These are phyloP conservation scores for Elongisporangium anandrum DNA, from an alignment of 352 stramenopile genomes.

Conservation along the genomic window DNA sequence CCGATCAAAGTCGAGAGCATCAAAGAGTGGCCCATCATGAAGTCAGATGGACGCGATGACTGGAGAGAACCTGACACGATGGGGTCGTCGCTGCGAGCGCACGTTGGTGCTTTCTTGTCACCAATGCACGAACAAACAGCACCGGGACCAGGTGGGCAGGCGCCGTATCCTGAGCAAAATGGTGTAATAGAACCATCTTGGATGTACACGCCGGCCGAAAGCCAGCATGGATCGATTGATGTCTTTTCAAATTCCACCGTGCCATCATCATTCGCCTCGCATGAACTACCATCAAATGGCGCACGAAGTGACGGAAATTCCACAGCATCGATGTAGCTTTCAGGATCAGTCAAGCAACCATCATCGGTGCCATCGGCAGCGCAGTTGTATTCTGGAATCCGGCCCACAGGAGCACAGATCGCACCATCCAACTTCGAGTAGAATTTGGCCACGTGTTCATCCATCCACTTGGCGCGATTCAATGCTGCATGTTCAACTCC, in stretches of 20 bases:
- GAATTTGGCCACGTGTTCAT: constrained; percentile 28
- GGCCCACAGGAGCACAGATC: constrained; percentile 29
- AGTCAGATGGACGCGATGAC: not conserved
- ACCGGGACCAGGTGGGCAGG: constrained; percentile 53
- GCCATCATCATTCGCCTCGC: not conserved
- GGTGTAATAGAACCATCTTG: constrained; percentile 44
- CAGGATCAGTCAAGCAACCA: constrained; percentile 33
- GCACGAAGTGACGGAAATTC: constrained; percentile 35
- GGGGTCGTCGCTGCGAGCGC: constrained; percentile 31
- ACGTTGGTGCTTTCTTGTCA: constrained; percentile 26
- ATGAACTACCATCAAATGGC: constrained; percentile 15
- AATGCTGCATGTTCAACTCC: constrained; percentile 25
- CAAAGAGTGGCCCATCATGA: not conserved
- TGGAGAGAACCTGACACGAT: constrained; percentile 11
- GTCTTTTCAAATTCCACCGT: constrained; percentile 19
- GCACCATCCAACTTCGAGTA: constrained; percentile 28
- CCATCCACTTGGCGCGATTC: constrained; percentile 49
- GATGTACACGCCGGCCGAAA: constrained; percentile 57
- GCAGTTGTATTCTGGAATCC: constrained; percentile 54
- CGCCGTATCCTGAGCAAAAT: constrained; percentile 71
- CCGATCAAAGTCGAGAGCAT: not conserved
- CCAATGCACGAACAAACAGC: constrained; percentile 58
- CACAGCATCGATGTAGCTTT: constrained; percentile 34
- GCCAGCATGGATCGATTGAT: constrained; percentile 77
- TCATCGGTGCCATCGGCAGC: constrained; percentile 38